These are phyloP conservation scores for Hortaea werneckii DNA, from an alignment of 2,329 filamentous ascomycete species.

Conservation along the genomic window DNA sequence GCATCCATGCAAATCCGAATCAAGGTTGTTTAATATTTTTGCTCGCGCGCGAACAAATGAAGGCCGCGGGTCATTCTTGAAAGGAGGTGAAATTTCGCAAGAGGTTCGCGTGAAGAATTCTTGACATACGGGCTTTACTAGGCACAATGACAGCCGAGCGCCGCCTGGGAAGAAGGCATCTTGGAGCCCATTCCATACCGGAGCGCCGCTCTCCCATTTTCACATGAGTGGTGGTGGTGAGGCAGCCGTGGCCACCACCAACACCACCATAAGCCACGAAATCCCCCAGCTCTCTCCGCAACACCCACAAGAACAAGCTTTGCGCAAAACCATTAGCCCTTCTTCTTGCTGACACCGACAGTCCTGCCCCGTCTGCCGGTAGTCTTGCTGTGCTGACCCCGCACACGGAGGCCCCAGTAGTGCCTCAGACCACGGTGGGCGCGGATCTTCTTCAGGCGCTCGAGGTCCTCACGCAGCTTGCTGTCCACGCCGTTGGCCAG, in stretches of 20 bases:
- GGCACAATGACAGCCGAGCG: background rate
- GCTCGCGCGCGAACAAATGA: too few species aligned
- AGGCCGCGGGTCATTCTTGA: too few species aligned
- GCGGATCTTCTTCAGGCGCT: conserved; percentile 99
- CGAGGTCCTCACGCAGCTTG: conserved; percentile 95
- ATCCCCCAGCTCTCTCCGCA: background rate
- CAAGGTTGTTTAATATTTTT: too few species aligned
- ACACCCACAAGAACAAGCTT: background rate
- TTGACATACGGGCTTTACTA: background rate
- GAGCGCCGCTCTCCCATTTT: background rate
- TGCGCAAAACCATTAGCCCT: conserved; percentile 57
- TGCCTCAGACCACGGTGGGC: conserved; percentile 99
- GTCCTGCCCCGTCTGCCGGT: conserved; percentile 95
- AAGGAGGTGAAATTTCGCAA: too few species aligned
- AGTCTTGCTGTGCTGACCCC: conserved; percentile 99
- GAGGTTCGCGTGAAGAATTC: too few species aligned
- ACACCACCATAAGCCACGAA: too few species aligned
- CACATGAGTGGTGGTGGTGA: background rate
- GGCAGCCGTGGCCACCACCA: too few species aligned
- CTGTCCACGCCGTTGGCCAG: conserved; percentile 98
- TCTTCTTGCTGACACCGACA: conserved; percentile 99
- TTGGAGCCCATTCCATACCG: background rate
- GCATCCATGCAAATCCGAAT: too few species aligned
- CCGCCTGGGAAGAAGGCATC: background rate
- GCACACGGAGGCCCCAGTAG: conserved; percentile 99